Percentiles rank a stretch among this genome's conserved stretches.
These are phyloP conservation scores for Aechmea fasciata DNA, from an alignment of 176 grass and related monocot genomes.

Conservation along the genomic window DNA sequence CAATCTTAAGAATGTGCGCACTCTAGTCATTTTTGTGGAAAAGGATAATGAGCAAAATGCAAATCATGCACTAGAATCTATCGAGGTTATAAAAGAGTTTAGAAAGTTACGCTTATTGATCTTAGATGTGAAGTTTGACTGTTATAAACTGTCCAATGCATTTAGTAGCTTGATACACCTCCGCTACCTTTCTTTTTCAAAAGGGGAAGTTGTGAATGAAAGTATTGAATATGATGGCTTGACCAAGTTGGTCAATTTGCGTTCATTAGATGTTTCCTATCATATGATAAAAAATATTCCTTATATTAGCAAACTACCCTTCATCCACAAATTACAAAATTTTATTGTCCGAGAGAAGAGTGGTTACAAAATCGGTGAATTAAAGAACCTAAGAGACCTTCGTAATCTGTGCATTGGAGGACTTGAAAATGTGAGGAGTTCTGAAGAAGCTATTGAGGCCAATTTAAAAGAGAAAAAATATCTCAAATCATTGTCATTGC, in stretches of 20 bases:
- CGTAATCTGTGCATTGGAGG: constrained; percentile 5
- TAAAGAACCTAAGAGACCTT: constrained; percentile 13
- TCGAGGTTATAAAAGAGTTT: too few relatives aligned
- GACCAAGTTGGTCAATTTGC: background rate
- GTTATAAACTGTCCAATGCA: background rate
- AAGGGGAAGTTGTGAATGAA: background rate
- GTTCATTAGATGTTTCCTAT: constrained; percentile 6
- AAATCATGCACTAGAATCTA: too few relatives aligned
- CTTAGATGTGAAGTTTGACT: background rate
- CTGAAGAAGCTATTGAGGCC: constrained; percentile 1
- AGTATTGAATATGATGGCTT: background rate
- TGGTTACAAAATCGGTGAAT: constrained; percentile 4
- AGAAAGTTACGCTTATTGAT: background rate
- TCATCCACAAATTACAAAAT: constrained; percentile 15
- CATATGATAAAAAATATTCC: constrained; percentile 3
- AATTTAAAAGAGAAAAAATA: constrained; percentile 5
- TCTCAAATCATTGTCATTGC: constrained; percentile 1
- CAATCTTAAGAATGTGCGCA: too few relatives aligned
- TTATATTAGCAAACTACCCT: constrained; percentile 9
- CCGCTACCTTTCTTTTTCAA: background rate
- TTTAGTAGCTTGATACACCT: background rate
- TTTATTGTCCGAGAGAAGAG: background rate
- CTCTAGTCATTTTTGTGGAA: too few relatives aligned
- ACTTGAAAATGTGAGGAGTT: constrained; percentile 12
- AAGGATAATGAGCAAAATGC: too few relatives aligned